A percentile compares a stretch with the other conserved stretches of the same genome.
Conservation (phyloP, 73 alveolate species). For the Tetrahymena thermophila region DNA sequence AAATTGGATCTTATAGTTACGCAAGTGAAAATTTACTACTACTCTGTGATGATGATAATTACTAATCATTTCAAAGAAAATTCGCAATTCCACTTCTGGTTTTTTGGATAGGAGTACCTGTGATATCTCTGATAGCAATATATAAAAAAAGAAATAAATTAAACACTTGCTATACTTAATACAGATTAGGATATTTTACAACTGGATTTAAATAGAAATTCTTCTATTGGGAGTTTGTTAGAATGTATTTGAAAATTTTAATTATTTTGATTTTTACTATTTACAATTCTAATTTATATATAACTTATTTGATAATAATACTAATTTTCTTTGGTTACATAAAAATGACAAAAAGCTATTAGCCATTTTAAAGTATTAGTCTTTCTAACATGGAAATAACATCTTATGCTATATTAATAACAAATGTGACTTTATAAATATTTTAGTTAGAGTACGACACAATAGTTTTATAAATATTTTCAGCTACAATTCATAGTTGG, state of each 20-base stretch:
- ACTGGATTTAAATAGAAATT: not conserved
- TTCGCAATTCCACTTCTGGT: not conserved
- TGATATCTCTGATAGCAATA: not conserved
- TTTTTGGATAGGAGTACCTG: not conserved
- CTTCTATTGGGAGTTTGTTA: not conserved
- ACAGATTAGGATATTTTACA: not conserved
- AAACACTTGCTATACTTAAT: not conserved
- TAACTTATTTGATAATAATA: not conserved
- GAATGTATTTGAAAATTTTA: not conserved
- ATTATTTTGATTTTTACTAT: not conserved
- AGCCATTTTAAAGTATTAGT: not conserved
- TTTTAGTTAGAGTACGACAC: not conserved
- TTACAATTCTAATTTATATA: not conserved
- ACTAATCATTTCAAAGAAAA: not conserved
- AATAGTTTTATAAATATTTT: no score
- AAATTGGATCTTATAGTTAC: not conserved
- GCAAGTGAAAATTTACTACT: not conserved
- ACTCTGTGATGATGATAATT: not conserved
- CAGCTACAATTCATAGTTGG: not conserved
- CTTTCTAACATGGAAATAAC: not conserved
- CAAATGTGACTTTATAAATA: not conserved
- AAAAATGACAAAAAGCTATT: not conserved
- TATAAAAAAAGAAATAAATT: not conserved
- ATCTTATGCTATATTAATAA: not conserved
- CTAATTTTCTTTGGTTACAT: not conserved